Base-by-base conservation (phyloP, 192 early-diverging fungal species). In the Backusella circina region DNA sequence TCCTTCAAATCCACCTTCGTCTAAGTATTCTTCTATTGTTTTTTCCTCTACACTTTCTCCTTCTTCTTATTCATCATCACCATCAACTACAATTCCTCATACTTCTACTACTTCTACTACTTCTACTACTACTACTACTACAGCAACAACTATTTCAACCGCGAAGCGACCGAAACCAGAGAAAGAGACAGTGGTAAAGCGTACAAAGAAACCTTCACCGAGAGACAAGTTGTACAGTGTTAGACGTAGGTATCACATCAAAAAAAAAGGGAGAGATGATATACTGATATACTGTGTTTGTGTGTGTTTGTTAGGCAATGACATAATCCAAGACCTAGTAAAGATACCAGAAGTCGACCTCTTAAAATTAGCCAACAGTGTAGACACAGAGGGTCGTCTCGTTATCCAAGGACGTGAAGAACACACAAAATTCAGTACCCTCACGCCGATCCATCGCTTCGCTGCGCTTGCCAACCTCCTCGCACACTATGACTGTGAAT, bases 401-500 rank as follows among this genome's bases (percentile, higher is more conserved):
- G 51, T 79, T 2, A 74, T 79, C 37, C 74, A 70, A 26, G 78
- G 78, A 6, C 73, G 71, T 32, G 37, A 75, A 74, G n/a, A 65
- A 12, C 21, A 50, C 32, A 50, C 74, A 23, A 70, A 66, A 37
- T 51, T 71, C 44, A 70, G 73, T 36, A 9, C 30, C 8, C 36
- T 76, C 6, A 66, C 72, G 9, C 73, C 79, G 26, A 66, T 77
- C 26, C 71, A 70, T 21, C 75, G 75, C 36, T 77, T 80, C 44
- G 61, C 79, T 3, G 69, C 68, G 16, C 73, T 75, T 23, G 79
- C 79, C 31, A 80, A 80, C 16, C 39, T 73, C 30, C 37, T 72
- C 10, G 75, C 79, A 10, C 79, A 80, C 23, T 73, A 72, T 28
- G 79, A 80, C n/a, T 69, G 71, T 1, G 79, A 80, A n/a, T 80